Conservation (phyloP, 2,329 filamentous ascomycete species). For the Epichloe uncinata region DNA sequence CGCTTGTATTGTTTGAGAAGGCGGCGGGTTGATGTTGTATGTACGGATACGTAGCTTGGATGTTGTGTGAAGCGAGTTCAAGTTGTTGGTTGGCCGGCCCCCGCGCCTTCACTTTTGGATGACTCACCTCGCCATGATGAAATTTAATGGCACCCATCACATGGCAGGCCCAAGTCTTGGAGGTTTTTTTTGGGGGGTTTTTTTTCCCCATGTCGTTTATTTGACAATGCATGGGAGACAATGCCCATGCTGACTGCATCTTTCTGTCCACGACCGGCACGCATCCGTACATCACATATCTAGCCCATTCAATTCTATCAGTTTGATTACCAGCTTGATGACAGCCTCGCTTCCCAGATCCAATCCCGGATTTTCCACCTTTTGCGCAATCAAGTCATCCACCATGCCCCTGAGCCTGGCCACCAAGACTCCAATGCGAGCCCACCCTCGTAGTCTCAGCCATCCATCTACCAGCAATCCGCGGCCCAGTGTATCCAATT, state of each 20-base stretch:
- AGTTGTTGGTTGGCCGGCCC: background rate
- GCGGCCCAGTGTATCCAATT: slow-evolving; percentile 74
- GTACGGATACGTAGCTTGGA: background rate
- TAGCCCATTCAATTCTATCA: slow-evolving; percentile 83
- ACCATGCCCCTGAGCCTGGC: slow-evolving; percentile 73
- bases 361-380: slow-evolving; percentile 61
- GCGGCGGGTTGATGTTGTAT: background rate
- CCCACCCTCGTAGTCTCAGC: slow-evolving; percentile 80
- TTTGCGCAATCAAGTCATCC: slow-evolving; percentile 67
- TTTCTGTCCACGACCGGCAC: background rate
- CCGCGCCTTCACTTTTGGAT: background rate
- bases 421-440: slow-evolving; percentile 81
- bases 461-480: slow-evolving; percentile 87
- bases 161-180: too few relatives aligned
- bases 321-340: slow-evolving; percentile 60
- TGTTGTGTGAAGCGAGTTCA: background rate
- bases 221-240: too few relatives aligned
- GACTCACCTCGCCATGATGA: too few relatives aligned
- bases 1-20: background rate
- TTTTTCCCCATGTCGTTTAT: too few relatives aligned
- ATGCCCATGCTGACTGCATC: background rate
- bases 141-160: too few relatives aligned
- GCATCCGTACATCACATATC: slow-evolving; percentile 37
- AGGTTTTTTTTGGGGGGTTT: background rate
- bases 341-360: slow-evolving; percentile 50